Conservation (phyloP, 225 moss, liverwort and hornwort genomes). For the Ulota crispa region DNA sequence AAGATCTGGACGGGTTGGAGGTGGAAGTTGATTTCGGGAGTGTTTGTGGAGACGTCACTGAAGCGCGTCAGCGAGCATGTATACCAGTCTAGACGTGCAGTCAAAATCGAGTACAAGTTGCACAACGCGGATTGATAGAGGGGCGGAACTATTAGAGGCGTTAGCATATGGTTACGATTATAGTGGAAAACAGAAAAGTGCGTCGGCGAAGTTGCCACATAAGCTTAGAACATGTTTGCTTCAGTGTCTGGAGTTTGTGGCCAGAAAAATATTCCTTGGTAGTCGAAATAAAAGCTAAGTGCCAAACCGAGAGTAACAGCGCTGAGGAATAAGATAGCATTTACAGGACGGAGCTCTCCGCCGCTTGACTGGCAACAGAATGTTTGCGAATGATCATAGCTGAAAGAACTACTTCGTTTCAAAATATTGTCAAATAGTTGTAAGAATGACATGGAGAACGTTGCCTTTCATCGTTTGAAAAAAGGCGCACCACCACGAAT, state of each 20-base stretch:
- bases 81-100: no score
- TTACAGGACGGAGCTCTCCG: neutral
- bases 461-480: neutral
- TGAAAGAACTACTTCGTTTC: neutral
- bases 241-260: neutral
- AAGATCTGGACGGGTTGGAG: no score
- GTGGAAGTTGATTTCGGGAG: no score
- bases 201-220: neutral
- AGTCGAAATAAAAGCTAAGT: neutral
- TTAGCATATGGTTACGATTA: no score
- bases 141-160: no score
- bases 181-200: no score
- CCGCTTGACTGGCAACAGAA: neutral
- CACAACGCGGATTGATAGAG: neutral
- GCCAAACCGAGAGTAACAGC: neutral
- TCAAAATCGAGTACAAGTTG: no score
- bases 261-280: neutral
- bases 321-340: neutral
- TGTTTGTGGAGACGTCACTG: neutral
- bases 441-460: neutral
- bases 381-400: neutral
- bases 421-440: neutral
- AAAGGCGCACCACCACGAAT: neutral
- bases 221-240: neutral
- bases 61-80: no score